Conservation (phyloP, 345 rosid genomes). For the Brassica rapa region DNA sequence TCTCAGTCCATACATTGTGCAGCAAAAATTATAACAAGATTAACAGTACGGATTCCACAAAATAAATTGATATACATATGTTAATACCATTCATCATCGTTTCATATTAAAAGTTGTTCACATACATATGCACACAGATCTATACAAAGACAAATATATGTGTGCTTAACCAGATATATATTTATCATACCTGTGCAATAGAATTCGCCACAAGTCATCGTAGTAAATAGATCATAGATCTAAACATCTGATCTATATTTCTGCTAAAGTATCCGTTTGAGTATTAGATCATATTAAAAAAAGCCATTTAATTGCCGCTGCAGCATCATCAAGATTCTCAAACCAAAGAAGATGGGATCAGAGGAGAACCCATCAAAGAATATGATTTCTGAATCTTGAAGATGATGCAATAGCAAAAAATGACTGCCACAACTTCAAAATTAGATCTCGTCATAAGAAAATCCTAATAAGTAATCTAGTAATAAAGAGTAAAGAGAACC, state of each 20-base stretch:
- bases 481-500: conserved; percentile 11
- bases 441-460: neutral
- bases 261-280: neutral
- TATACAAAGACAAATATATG: neutral
- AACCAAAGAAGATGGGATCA: conserved; percentile 30
- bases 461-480: conserved; percentile 2
- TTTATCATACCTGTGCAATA: conserved; percentile 16
- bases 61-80: neutral
- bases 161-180: neutral
- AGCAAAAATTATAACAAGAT: neutral
- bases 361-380: conserved; percentile 24
- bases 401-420: conserved; percentile 45
- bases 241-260: neutral
- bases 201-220: neutral
- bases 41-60: neutral
- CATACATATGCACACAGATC: conserved; percentile 6
- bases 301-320: conserved; percentile 39
- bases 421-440: conserved; percentile 26
- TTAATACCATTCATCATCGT: neutral
- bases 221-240: neutral
- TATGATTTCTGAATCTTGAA: conserved; percentile 43
- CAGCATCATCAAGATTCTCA: conserved; percentile 50
- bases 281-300: neutral
- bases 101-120: neutral
- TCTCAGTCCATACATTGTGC: neutral